Percentiles rank a stretch among this genome's conserved stretches.
Evolutionary conservation across 495 filamentous ascomycete genomes (phyloP).

Genomic region (Cercophora samala): DNA sequence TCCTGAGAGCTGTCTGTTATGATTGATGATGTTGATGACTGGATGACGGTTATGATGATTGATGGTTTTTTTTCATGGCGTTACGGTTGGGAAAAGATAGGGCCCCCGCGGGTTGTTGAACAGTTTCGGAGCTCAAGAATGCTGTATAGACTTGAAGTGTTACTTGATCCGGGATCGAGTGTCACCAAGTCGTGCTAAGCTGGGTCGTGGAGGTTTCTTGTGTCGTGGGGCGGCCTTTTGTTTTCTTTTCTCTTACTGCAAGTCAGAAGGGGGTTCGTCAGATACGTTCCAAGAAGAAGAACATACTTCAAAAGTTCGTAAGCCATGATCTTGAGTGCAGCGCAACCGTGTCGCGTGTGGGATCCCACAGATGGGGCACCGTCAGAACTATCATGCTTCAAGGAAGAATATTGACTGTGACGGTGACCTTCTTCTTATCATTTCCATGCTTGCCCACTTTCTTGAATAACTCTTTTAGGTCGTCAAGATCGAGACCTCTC

Average conservation of each 20-base stretch:
- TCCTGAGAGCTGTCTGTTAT: neutral
- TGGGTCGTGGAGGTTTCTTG: neutral
- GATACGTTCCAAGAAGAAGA: neutral
- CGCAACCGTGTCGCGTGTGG: neutral
- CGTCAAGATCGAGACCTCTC: slow-evolving; percentile 25
- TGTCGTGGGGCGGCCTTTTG: neutral
- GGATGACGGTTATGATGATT: slow-evolving; percentile 1
- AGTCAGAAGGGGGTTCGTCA: neutral
- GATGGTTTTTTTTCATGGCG: neutral
- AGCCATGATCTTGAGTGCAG: neutral
- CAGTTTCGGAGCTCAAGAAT: neutral
- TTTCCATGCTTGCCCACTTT: slow-evolving; percentile 29
- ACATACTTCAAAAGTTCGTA: neutral
- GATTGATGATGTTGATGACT: slow-evolving; percentile 6
- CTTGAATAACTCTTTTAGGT: slow-evolving; percentile 33
- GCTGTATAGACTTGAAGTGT: neutral
- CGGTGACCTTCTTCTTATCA: slow-evolving; percentile 27
- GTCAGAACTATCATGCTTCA: slow-evolving; percentile 6
- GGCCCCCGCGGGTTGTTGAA: neutral
- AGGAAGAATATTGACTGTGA: slow-evolving; percentile 17
- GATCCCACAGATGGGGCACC: no score
- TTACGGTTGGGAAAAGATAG: neutral
- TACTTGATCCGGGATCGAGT: neutral
- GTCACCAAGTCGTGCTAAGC: neutral
- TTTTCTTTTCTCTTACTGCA: neutral